Evolutionary conservation across 2,329 filamentous ascomycete genomes (phyloP).

Genomic region (Curvularia eragrostidis): DNA sequence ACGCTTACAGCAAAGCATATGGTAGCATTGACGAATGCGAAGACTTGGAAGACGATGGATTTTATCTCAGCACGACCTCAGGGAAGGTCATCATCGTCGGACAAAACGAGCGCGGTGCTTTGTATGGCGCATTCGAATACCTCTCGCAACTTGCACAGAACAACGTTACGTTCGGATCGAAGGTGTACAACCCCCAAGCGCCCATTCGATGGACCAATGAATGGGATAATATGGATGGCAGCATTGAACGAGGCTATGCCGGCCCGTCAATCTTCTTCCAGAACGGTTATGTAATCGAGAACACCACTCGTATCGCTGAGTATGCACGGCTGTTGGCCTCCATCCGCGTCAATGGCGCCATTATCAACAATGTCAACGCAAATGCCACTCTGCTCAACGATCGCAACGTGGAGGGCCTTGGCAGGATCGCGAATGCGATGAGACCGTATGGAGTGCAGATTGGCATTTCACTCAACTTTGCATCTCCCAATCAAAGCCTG

Average conservation of each 20-base stretch:
- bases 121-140: conserved; percentile 75
- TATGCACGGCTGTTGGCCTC: conserved; percentile 73
- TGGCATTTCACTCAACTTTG: conserved; percentile 72
- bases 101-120: conserved; percentile 69
- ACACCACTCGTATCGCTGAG: conserved; percentile 65
- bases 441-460: conserved; percentile 71
- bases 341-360: conserved; percentile 68
- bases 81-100: conserved; percentile 65
- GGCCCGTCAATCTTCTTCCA: conserved; percentile 73
- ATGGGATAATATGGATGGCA: conserved; percentile 74
- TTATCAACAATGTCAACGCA: conserved; percentile 77
- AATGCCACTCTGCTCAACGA: conserved; percentile 64
- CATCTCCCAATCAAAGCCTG: conserved; percentile 63
- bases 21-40: conserved; percentile 43
- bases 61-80: conserved; percentile 62
- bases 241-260: conserved; percentile 72
- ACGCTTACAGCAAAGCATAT: conserved; percentile 51
- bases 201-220: conserved; percentile 74
- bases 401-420: conserved; percentile 67
- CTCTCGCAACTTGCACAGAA: conserved; percentile 69
- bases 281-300: conserved; percentile 61
- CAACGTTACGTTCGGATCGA: conserved; percentile 58
- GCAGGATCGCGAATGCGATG: conserved; percentile 68
- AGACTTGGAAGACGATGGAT: conserved; percentile 64
- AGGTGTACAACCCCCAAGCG: conserved; percentile 63